phyloP scores from a whole-genome alignment of 352 stramenopile species.

The Pythium rishiriense region DNA sequence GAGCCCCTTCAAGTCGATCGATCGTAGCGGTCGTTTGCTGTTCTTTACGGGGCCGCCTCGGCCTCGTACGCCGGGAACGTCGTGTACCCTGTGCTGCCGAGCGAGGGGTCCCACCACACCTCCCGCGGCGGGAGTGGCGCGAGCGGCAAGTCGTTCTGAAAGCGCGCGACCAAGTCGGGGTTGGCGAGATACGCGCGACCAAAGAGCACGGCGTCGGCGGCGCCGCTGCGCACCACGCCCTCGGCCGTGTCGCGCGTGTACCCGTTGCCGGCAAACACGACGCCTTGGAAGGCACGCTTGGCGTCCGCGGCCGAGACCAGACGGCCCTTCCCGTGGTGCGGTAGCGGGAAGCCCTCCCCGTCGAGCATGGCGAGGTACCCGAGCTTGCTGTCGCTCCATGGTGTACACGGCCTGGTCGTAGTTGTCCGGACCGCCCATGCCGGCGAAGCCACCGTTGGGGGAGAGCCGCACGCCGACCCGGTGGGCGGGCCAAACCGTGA shows the following conservation, averaged over 20 bases:
- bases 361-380: conserved; percentile 62
- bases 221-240: conserved; percentile 29
- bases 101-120: conserved; percentile 46
- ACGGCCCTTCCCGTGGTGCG: conserved; percentile 38
- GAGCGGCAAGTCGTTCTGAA: conserved; percentile 31
- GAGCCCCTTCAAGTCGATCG: too few relatives aligned
- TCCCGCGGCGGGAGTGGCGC: too few relatives aligned
- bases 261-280: conserved; percentile 30
- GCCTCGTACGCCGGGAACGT: conserved; percentile 37
- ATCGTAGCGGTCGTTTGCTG: too few relatives aligned
- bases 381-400: conserved; percentile 46
- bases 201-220: conserved; percentile 38
- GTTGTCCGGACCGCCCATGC: conserved; percentile 45
- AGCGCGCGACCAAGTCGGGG: conserved; percentile 39
- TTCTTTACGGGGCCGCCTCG: not conserved
- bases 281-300: conserved; percentile 20
- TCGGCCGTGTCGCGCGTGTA: conserved; percentile 32
- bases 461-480: conserved; percentile 25
- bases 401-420: conserved; percentile 54
- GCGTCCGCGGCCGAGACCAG: conserved; percentile 43
- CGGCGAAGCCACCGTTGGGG: conserved; percentile 30
- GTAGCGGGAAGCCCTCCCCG: conserved; percentile 56
- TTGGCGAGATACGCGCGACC: conserved; percentile 51
- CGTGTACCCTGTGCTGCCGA: conserved; percentile 48
- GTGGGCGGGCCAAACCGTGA: conserved; percentile 6